Conservation (phyloP, 306 rosid species). For the Rosa lucieae region DNA sequence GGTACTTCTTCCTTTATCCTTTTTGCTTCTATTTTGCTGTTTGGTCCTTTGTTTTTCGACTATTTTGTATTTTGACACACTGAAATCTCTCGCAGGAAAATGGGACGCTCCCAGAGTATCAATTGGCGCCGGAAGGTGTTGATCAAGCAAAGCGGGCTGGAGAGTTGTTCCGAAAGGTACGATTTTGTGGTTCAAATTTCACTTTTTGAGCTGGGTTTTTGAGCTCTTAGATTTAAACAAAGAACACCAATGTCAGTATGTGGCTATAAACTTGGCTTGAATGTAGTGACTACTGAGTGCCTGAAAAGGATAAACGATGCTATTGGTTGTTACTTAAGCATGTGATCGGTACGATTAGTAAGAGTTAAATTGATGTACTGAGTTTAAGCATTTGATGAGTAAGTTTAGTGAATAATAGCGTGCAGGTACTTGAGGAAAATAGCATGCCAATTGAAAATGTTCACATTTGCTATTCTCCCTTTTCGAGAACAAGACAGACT, state of each 20-base stretch:
- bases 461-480: conserved; percentile 79
- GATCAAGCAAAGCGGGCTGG: conserved; percentile 69
- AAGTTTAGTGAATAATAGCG: not conserved
- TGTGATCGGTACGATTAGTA: not conserved
- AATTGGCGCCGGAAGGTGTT: conserved; percentile 71
- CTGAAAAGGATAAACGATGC: not conserved
- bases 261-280: too few relatives aligned
- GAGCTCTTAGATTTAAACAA: not conserved
- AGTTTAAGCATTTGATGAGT: not conserved
- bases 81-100: conserved; percentile 54
- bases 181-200: not conserved
- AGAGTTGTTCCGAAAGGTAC: conserved; percentile 54
- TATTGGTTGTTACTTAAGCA: not conserved
- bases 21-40: not conserved
- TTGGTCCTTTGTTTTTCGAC: not conserved
- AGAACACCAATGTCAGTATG: not conserved
- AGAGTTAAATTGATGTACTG: not conserved
- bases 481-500: conserved; percentile 79
- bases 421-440: conserved; percentile 61
- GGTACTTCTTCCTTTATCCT: conserved; percentile 29
- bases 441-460: conserved; percentile 49
- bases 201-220: not conserved
- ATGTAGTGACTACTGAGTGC: too few relatives aligned
- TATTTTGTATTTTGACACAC: not conserved
- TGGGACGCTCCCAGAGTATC: conserved; percentile 64